Base-by-base conservation (phyloP, 495 filamentous ascomycete species). In the Neurospora sp. region DNA sequence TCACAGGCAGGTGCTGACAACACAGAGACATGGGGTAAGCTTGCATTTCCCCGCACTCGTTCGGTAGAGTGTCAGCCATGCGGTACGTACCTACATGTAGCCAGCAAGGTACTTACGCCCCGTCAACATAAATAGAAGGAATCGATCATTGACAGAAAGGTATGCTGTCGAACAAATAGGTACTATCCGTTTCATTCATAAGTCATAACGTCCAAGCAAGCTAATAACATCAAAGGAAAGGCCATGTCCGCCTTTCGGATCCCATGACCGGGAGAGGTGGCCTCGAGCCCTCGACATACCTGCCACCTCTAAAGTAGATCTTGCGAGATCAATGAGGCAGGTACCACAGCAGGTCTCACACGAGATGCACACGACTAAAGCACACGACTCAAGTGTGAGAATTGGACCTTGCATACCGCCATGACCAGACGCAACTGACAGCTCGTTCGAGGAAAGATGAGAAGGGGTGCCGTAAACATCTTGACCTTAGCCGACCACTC, bases 401-500 rank as follows among this genome's bases (percentile, higher is more conserved):
- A 62, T 35, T 35, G 54, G 27, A 35, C 54, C 54, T 62, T 27
- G 54, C 54, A 35, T 16, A 35, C 54, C 27, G 54, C 54, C 54
- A 31, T 62, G 23, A 62, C 11, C 27, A 27, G 27, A 35, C 27
- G 23, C 54, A 35, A 62, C 27, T 18, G 23, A 62, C 54, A 62
- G 10, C 27, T 62, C 23, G 12, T 62, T 31, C 54, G 14, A 8
- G 27, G 27, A 62, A 27, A 62, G 27, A 18, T 31, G 23, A 31
- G 23, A 14, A 27, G 12, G 4, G 9, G 27, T 71, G 18, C n/a
- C 23, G n/a, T 71, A 54, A 23, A 39, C 12, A 14, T 31, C 11
- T n/a, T 23, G 1, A 20, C 23, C 69, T 27, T 31, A 39, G 5
- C 37, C 40, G 8, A 86, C 78, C 5, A 79, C 77, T 74, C 82